Percentiles rank a stretch among this genome's conserved stretches.
Evolutionary conservation across 345 rosid species (phyloP).

Genomic region (Cardamine occulta): DNA sequence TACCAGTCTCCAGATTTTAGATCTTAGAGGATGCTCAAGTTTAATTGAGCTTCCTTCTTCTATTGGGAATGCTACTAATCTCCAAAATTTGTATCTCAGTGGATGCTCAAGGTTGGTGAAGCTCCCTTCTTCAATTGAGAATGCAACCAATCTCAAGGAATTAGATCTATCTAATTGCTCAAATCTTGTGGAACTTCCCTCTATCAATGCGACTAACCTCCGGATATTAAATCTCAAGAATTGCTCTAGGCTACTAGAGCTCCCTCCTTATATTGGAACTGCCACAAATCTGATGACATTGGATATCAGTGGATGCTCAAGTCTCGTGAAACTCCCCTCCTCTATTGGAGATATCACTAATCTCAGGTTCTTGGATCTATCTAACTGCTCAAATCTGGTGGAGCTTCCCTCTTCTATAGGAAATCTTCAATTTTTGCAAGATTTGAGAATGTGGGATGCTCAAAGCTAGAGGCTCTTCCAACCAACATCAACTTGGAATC

Average conservation of each 20-base stretch:
- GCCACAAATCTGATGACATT: rapidly evolving
- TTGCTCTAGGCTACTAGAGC: neutral
- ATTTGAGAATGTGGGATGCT: neutral
- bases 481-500: neutral
- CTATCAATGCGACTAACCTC: neutral
- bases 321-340: neutral
- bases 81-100: rapidly evolving
- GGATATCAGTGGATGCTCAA: neutral
- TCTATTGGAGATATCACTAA: neutral
- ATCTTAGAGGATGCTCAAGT: neutral
- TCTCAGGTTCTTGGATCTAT: neutral
- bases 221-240: rapidly evolving
- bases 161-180: neutral
- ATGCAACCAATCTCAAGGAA: rapidly evolving
- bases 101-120: neutral
- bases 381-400: neutral
- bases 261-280: neutral
- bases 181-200: neutral
- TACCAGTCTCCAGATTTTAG: too few relatives aligned
- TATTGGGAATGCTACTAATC: neutral
- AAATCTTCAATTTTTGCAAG: neutral
- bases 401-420: neutral
- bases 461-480: neutral
- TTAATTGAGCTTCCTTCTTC: neutral
- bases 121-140: neutral